Base-by-base conservation (phyloP, 768 basidiomycete genomes). In the Termitomyces sp. region DNA sequence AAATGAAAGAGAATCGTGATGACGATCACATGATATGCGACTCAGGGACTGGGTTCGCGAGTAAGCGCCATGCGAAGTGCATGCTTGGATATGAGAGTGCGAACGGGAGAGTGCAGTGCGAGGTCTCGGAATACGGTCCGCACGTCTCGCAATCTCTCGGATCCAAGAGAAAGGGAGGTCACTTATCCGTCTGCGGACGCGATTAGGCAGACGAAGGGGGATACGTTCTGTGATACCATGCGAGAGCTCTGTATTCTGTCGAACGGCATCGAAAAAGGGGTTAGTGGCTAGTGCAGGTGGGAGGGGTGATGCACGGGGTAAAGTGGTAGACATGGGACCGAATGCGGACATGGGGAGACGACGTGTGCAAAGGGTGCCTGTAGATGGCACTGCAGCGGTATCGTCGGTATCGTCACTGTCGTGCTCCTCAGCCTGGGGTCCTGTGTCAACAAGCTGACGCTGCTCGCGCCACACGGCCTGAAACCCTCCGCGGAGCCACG, bases 221-320 rank as follows among this genome's bases (percentile, higher is more conserved):
- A 96, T 95, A 35, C 90, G 87, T 63, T 94, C 91, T 0, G 86
- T 89, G 59, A 84, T 79, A 7, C 84, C 83, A 35, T 84, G 75
- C 2, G 86, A 81, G 23, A 97, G 82, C 72, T 97, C 94, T 2
- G 85, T 68, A 63, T 93, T 91, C 71, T 94, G 91, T 40, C 90
- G 85, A 63, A 98, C 90, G 64, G 89, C 87, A 70, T 98, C 95
- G 63, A 92, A 98, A 74, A 98, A 98, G 10, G 96, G 96, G 68
- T 96, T 98, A 1, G 37, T n/a, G 62, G 78, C 84, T 5, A 28
- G 5, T 8, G 86, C 68, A 10, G 72, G 69, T 31, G 69, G 56
- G 26, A 35, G 31, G 23, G 33, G 61, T 56, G 61, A 58, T 47
- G 63, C 59, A n/a, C 45, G 48, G 28, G 64, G 44, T 33, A 63